Conservation (phyloP, 345 rosid genomes). For the Eutrema heterophyllum region DNA sequence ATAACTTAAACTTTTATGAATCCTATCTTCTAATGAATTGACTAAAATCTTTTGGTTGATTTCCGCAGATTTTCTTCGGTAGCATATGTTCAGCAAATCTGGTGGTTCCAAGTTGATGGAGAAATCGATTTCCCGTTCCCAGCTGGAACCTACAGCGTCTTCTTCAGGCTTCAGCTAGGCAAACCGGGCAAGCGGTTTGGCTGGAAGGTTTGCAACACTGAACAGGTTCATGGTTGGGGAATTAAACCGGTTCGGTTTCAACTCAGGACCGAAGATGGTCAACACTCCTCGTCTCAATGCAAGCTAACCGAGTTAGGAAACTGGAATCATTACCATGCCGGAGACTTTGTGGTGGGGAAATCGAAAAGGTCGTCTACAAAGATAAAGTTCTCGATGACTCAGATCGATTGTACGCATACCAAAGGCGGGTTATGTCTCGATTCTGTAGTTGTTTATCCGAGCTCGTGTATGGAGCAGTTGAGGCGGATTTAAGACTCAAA, state of each 20-base stretch:
- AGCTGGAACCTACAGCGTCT: conserved; percentile 70
- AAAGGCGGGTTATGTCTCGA: conserved; percentile 95
- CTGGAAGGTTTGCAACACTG: conserved; percentile 59
- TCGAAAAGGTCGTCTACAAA: conserved; percentile 32
- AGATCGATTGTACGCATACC: conserved; percentile 97
- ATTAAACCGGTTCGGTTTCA: conserved; percentile 84
- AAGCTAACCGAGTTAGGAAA: conserved; percentile 59
- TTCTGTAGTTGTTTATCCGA: conserved; percentile 69
- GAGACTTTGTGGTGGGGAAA: conserved; percentile 62
- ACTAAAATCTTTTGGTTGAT: background rate
- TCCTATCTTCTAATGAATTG: too few species aligned
- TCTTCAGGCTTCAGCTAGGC: conserved; percentile 84
- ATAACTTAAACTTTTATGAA: too few species aligned
- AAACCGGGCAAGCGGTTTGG: conserved; percentile 58
- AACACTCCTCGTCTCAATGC: conserved; percentile 62
- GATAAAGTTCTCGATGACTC: conserved; percentile 83
- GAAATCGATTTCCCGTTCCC: conserved; percentile 92
- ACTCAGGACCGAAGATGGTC: conserved; percentile 86
- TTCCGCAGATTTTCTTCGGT: conserved; percentile 56
- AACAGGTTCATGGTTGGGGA: conserved; percentile 92
- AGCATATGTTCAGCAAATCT: conserved; percentile 89
- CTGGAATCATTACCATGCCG: conserved; percentile 79
- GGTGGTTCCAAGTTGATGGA: conserved; percentile 96
- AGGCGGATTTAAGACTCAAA: conserved; percentile 43
- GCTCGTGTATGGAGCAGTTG: conserved; percentile 55